These are phyloP conservation scores for Fraxinus angustifolia DNA, from an alignment of 305 asterid species.

Conservation along the genomic window DNA sequence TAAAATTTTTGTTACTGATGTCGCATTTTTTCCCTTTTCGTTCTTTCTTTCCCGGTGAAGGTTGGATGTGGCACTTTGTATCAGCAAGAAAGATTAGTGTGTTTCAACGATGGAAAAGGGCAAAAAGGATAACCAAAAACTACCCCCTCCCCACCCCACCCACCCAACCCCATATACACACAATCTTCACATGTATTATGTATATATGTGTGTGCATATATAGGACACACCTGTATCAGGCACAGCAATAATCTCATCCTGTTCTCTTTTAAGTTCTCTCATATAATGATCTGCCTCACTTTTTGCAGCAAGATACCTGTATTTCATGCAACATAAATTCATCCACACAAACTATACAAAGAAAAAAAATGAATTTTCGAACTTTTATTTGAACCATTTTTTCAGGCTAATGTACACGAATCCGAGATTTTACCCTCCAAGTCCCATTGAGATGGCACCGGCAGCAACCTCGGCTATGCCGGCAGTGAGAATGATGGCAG, in stretches of 20 bases:
- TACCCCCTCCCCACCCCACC: no score
- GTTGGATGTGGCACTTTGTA: no score
- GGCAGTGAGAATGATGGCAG: conserved; percentile 86
- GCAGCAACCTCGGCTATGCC: conserved; percentile 92
- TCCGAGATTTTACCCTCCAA: conserved; percentile 63
- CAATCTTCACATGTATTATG: background rate
- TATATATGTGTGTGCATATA: background rate
- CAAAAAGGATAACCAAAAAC: background rate
- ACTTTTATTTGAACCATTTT: no score
- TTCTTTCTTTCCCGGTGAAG: no score
- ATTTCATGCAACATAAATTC: background rate
- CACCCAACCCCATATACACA: no score
- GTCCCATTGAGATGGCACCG: conserved; percentile 99
- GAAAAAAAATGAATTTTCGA: no score
- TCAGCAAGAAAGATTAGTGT: no score
- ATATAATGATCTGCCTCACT: conserved; percentile 88
- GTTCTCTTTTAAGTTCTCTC: conserved; percentile 76
- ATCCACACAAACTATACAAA: no score
- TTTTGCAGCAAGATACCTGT: conserved; percentile 83
- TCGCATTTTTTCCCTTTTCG: no score
- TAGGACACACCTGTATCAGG: conserved; percentile 66
- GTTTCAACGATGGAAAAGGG: background rate
- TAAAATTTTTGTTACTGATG: background rate
- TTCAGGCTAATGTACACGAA: background rate
- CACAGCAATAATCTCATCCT: conserved; percentile 69